phyloP scores from a whole-genome alignment of 352 stramenopile species.

The Globisporangium middletonii region DNA sequence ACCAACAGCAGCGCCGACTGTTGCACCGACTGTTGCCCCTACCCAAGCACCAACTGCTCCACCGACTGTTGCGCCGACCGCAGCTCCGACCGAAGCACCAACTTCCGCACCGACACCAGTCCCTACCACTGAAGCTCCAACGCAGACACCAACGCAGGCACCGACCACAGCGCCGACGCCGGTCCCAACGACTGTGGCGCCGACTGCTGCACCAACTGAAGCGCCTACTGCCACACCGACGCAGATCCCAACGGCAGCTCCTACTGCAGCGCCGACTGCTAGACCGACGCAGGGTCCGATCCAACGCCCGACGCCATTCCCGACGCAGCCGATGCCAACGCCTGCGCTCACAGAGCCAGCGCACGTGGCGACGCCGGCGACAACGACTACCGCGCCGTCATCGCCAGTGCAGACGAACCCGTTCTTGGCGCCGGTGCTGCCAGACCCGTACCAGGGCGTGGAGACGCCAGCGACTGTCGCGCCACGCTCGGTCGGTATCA shows the following conservation, averaged over 20 bases:
- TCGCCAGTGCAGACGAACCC: constrained; percentile 2
- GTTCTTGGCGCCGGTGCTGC: constrained; percentile 3
- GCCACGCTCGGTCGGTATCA: neutral
- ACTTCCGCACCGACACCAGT: neutral
- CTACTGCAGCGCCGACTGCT: neutral
- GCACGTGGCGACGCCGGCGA: neutral
- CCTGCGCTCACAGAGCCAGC: neutral
- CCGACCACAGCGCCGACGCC: neutral
- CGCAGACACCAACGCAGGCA: no score
- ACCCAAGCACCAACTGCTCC: neutral
- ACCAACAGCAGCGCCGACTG: neutral
- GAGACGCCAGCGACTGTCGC: constrained; percentile 7
- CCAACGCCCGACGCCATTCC: neutral
- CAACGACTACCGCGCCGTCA: neutral
- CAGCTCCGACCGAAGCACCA: constrained; percentile 1
- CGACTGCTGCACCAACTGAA: constrained; percentile 6
- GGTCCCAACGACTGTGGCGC: neutral
- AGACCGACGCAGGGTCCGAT: neutral
- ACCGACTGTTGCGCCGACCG: neutral
- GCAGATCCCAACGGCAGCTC: neutral
- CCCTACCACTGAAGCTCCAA: neutral
- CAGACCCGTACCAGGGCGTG: neutral
- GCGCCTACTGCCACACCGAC: neutral
- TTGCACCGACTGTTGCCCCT: constrained; percentile 3
- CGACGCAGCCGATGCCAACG: neutral